These are phyloP conservation scores for Termitomyces sp. DNA, from an alignment of 768 basidiomycete species.

Conservation along the genomic window DNA sequence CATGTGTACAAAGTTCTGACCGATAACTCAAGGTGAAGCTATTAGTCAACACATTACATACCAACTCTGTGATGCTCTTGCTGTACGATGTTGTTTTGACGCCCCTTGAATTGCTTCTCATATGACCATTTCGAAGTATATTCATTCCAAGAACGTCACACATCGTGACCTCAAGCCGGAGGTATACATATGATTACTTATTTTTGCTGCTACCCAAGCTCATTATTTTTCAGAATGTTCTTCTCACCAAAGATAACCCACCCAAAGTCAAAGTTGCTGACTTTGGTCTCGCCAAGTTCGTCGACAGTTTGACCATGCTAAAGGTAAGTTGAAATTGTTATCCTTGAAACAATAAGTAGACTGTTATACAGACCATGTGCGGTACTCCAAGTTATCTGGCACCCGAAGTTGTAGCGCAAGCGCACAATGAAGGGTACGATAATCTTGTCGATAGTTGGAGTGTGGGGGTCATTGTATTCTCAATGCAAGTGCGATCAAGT, in stretches of 20 bases:
- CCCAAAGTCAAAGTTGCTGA: conserved; percentile 87
- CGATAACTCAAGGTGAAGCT: conserved; percentile 35
- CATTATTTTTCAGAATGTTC: conserved; percentile 53
- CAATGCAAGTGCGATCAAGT: conserved; percentile 49
- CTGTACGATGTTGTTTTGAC: conserved; percentile 36
- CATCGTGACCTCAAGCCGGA: conserved; percentile 95
- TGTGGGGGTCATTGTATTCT: conserved; percentile 89
- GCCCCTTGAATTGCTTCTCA: not conserved
- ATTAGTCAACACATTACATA: conserved; percentile 65
- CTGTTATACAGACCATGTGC: conserved; percentile 71
- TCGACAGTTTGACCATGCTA: conserved; percentile 72
- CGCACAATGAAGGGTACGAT: conserved; percentile 68
- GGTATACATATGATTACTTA: conserved; percentile 25
- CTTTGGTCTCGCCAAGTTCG: conserved; percentile 93
- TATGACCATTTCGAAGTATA: conserved; percentile 37
- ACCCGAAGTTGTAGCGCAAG: conserved; percentile 79
- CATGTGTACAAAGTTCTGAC: conserved; percentile 2
- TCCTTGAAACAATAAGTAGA: not conserved
- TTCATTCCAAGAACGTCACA: conserved; percentile 70
- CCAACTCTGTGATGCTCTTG: conserved; percentile 77
- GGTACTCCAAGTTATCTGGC: conserved; percentile 94
- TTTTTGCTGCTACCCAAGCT: not conserved
- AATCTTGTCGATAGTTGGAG: conserved; percentile 95
- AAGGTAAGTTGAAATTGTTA: conserved; percentile 40
- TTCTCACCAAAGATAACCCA: conserved; percentile 66